Evolutionary conservation across 768 basidiomycete genomes (phyloP).

Genomic region (Collybia sordida): DNA sequence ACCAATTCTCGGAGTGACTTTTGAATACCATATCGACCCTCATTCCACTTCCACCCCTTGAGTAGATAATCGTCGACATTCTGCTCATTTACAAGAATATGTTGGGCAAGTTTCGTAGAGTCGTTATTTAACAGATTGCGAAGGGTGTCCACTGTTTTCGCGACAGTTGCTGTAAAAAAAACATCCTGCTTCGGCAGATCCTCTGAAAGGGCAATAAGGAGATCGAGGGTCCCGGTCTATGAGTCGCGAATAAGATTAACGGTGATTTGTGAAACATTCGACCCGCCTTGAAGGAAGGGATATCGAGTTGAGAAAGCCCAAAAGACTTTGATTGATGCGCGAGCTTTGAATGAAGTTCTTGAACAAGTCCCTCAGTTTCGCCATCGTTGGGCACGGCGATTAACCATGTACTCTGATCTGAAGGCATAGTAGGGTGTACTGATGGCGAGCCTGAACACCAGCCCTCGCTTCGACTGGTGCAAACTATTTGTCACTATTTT

Average conservation of each 20-base stretch:
- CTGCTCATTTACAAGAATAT: constrained; percentile 78
- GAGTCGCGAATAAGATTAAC: constrained; percentile 8
- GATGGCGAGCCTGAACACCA: no score
- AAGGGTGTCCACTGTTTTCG: constrained; percentile 92
- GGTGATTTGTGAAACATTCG: constrained; percentile 1
- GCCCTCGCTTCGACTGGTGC: not conserved
- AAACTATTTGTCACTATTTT: constrained; percentile 19
- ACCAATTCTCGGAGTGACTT: constrained; percentile 81
- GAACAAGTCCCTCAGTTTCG: constrained; percentile 73
- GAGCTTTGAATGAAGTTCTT: constrained; percentile 67
- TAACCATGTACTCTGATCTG: constrained; percentile 95
- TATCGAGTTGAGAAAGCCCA: constrained; percentile 62
- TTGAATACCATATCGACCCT: constrained; percentile 84
- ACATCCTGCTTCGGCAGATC: constrained; percentile 89
- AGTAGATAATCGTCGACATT: constrained; percentile 78
- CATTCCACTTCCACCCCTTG: constrained; percentile 91
- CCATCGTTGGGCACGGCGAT: constrained; percentile 85
- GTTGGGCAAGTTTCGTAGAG: constrained; percentile 68
- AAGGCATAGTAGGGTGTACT: constrained; percentile 67
- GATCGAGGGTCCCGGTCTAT: constrained; percentile 92
- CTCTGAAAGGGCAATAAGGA: constrained; percentile 86
- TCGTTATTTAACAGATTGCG: constrained; percentile 91
- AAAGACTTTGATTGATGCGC: constrained; percentile 54
- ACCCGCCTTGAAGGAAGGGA: constrained; percentile 89
- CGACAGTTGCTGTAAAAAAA: constrained; percentile 83